phyloP scores from a whole-genome alignment of 1,284 basidiomycete species.

The Agroathelia rolfsii region DNA sequence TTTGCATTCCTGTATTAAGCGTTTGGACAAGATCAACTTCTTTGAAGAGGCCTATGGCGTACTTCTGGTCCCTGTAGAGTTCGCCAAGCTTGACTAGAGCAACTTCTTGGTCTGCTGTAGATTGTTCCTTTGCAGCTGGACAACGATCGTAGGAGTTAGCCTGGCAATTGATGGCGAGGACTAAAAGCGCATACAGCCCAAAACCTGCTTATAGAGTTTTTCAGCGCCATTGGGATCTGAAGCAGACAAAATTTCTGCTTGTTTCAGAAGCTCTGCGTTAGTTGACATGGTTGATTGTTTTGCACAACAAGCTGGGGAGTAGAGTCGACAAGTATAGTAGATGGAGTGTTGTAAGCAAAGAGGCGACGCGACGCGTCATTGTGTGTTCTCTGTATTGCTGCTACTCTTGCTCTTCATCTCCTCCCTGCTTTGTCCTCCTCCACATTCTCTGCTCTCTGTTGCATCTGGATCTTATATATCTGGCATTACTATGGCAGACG shows the following conservation, averaged over 20 bases:
- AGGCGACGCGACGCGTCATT: too few relatives aligned
- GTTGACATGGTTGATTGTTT: too few relatives aligned
- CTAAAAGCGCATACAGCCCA: conserved; percentile 25
- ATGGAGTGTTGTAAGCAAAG: too few relatives aligned
- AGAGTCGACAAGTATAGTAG: too few relatives aligned
- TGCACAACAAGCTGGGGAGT: conserved; percentile 7
- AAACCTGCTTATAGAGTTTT: conserved; percentile 59
- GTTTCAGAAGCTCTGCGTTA: conserved; percentile 37
- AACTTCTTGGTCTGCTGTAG: conserved; percentile 73
- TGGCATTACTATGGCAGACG: conserved; percentile 61
- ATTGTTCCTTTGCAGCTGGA: too few relatives aligned
- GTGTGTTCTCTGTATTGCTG: too few relatives aligned
- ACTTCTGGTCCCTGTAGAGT: conserved; percentile 83
- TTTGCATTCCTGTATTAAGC: conserved; percentile 62
- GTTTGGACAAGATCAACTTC: conserved; percentile 3
- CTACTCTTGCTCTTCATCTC: too few relatives aligned
- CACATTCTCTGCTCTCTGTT: conserved; percentile 9
- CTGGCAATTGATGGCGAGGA: conserved; percentile 4
- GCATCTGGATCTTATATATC: conserved; percentile 4
- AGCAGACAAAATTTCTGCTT: conserved; percentile 34
- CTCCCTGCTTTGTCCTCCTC: conserved; percentile 3
- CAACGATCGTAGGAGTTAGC: conserved; percentile 6
- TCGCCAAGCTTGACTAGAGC: conserved; percentile 84
- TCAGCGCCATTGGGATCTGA: conserved; percentile 47
- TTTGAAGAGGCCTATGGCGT: too few relatives aligned